Conservation (phyloP, 164 flowering plant species). For the grape (Vitis vinifera) region DNA sequence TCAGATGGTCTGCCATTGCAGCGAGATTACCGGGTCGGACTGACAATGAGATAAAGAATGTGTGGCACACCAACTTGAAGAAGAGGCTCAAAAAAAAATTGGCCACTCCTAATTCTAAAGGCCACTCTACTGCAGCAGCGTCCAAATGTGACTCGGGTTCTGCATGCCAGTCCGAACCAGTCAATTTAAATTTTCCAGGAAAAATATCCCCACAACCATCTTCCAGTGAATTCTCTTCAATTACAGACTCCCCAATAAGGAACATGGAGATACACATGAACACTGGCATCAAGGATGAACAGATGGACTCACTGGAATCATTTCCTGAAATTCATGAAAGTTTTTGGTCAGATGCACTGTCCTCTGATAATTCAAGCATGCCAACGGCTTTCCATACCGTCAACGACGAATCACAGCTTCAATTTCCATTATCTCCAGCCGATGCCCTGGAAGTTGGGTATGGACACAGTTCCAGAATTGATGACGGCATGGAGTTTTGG, state of each 20-base stretch:
- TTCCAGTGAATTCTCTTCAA: constrained; percentile 31
- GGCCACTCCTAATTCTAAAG: constrained; percentile 2
- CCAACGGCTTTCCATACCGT: not conserved
- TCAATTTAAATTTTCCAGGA: not conserved
- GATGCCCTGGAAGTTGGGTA: not conserved
- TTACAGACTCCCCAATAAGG: not conserved
- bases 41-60: constrained; percentile 62
- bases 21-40: constrained; percentile 57
- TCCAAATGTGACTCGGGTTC: not conserved
- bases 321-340: constrained; percentile 31
- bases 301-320: constrained; percentile 13
- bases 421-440: constrained; percentile 5
- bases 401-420: not conserved
- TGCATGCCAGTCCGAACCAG: not conserved
- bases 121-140: not conserved
- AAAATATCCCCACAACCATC: constrained; percentile 33
- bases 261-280: not conserved
- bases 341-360: constrained; percentile 35
- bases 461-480: not conserved
- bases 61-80: constrained; percentile 63
- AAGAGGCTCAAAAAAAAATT: constrained; percentile 31
- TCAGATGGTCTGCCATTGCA: constrained; percentile 60
- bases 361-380: not conserved
- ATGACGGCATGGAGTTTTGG: constrained; percentile 6
- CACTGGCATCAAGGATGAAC: constrained; percentile 6